A percentile compares a stretch with the other conserved stretches of the same genome.
These are phyloP conservation scores for Bacidia rubella DNA, from an alignment of 495 filamentous ascomycete species.

Conservation along the genomic window DNA sequence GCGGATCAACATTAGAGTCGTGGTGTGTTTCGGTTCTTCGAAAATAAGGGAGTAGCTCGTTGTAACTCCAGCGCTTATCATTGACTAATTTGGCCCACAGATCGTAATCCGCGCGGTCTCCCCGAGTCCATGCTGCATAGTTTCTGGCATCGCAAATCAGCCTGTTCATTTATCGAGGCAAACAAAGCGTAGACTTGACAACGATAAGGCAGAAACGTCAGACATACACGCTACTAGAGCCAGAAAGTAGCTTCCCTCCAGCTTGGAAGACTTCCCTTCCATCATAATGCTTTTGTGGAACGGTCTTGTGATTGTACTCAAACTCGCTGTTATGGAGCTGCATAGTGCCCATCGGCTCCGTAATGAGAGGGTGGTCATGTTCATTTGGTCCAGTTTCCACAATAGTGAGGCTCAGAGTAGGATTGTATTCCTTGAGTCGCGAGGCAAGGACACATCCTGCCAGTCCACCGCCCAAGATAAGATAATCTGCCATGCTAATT, in stretches of 20 bases:
- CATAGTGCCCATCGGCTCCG: conserved; percentile 12
- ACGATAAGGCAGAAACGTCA: no score
- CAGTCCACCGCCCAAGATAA: conserved; percentile 24
- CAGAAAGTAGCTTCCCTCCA: conserved; percentile 29
- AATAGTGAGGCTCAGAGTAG: conserved; percentile 18
- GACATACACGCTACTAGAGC: conserved; percentile 19
- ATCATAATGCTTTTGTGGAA: conserved; percentile 24
- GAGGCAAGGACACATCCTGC: conserved; percentile 23
- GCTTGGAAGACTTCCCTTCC: conserved; percentile 25
- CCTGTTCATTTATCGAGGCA: no score
- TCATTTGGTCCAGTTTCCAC: conserved; percentile 25
- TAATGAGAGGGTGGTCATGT: conserved; percentile 16
- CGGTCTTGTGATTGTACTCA: conserved; percentile 27
- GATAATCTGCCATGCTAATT: conserved; percentile 21
- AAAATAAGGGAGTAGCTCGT: conserved; percentile 25
- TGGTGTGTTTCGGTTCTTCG: conserved; percentile 21
- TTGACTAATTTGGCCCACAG: conserved; percentile 22
- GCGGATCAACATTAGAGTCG: conserved; percentile 9
- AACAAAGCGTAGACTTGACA: no score
- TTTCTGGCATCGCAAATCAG: conserved; percentile 9
- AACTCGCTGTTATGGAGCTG: conserved; percentile 9
- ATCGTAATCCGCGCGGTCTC: conserved; percentile 25
- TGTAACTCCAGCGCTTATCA: conserved; percentile 24
- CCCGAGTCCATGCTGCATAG: conserved; percentile 27
- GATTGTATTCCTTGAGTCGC: conserved; percentile 15